phyloP scores from a whole-genome alignment of 2,329 filamentous ascomycete genomes.

The Plectosphaerella cucumerina region DNA sequence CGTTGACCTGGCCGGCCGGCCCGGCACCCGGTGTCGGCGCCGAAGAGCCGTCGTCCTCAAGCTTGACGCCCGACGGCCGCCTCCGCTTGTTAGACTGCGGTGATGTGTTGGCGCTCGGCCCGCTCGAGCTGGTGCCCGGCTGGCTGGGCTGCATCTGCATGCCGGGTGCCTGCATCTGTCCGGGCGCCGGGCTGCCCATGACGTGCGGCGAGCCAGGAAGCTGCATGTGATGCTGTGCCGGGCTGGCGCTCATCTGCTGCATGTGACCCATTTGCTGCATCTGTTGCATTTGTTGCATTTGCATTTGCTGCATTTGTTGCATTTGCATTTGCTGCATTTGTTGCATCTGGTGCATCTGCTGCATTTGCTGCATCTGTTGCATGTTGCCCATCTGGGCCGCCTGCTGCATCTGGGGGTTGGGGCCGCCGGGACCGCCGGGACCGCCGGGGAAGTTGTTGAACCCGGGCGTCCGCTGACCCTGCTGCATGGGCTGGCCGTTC shows the following conservation, averaged over 20 bases:
- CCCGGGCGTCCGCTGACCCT: slow-evolving; percentile 48
- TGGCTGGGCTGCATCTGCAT: slow-evolving; percentile 67
- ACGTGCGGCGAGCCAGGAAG: slow-evolving; percentile 59
- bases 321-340: too few species aligned
- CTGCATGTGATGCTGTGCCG: slow-evolving; percentile 55
- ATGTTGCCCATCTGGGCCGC: background rate
- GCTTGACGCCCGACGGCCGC: slow-evolving; percentile 53
- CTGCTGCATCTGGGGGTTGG: background rate
- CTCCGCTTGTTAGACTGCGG: slow-evolving; percentile 57
- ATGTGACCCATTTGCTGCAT: background rate
- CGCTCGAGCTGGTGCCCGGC: slow-evolving; percentile 62
- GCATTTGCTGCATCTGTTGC: too few species aligned
- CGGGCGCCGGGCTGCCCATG: slow-evolving; percentile 56
- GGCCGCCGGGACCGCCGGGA: background rate
- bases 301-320: too few species aligned
- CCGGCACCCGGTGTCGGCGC: slow-evolving; percentile 43
- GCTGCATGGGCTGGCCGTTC: slow-evolving; percentile 47
- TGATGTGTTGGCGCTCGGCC: slow-evolving; percentile 64
- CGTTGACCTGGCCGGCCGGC: slow-evolving; percentile 44
- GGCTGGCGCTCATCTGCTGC: slow-evolving; percentile 48
- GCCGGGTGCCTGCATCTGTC: slow-evolving; percentile 58
- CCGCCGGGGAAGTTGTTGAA: slow-evolving; percentile 47
- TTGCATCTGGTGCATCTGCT: too few species aligned
- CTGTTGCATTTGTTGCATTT: too few species aligned
- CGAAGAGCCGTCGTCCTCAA: slow-evolving; percentile 48